Percentiles rank a stretch among this genome's conserved stretches.
These are phyloP conservation scores for Dunaliella salina DNA, from an alignment of 163 green algal species.

Conservation along the genomic window DNA sequence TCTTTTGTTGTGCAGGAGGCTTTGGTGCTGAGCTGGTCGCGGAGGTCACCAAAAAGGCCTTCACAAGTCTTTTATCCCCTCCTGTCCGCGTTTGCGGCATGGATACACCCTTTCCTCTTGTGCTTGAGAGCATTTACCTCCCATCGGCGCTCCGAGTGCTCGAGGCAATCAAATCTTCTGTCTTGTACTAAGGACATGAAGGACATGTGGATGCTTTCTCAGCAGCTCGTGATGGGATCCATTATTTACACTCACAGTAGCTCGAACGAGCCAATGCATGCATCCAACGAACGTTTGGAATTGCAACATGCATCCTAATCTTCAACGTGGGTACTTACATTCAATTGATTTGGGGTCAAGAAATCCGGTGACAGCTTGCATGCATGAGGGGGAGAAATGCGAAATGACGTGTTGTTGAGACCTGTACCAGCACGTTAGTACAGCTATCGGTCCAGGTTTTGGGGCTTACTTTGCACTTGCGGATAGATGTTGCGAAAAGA, in stretches of 20 bases:
- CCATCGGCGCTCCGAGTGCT: slow-evolving; percentile 34
- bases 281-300: too few relatives aligned
- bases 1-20: slow-evolving; percentile 33
- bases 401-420: too few relatives aligned
- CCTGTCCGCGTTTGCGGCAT: slow-evolving; percentile 66
- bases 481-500: too few relatives aligned
- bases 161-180: slow-evolving; percentile 8
- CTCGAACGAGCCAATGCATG: too few relatives aligned
- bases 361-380: too few relatives aligned
- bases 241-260: neutral
- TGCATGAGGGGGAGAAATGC: too few relatives aligned
- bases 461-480: too few relatives aligned
- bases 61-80: slow-evolving; percentile 63
- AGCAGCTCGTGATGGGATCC: neutral
- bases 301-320: too few relatives aligned
- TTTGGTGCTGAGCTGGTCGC: slow-evolving; percentile 86
- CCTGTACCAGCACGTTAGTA: too few relatives aligned
- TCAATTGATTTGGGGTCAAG: too few relatives aligned
- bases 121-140: slow-evolving; percentile 85
- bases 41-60: slow-evolving; percentile 61
- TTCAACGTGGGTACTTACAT: too few relatives aligned
- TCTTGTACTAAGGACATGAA: slow-evolving; percentile 14
- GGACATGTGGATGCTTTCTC: neutral
- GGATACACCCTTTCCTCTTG: slow-evolving; percentile 88
- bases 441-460: too few relatives aligned